Evolutionary conservation across 2,329 filamentous ascomycete genomes (phyloP).

Genomic region (Tolypocladium tundrense): DNA sequence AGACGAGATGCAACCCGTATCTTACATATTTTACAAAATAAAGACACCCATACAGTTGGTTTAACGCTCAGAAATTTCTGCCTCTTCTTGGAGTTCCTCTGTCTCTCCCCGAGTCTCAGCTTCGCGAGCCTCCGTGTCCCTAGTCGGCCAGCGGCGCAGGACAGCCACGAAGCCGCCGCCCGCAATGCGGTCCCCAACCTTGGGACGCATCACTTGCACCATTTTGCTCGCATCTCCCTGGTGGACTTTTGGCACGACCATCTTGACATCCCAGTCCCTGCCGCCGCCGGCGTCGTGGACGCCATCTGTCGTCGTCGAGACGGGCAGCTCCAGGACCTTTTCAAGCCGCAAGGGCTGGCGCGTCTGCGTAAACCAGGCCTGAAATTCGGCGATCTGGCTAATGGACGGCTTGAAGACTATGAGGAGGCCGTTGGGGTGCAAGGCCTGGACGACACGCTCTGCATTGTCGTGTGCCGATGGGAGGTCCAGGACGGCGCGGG

Average conservation of each 20-base stretch:
- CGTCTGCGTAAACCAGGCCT: conserved; percentile 34
- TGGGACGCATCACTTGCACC: conserved; percentile 30
- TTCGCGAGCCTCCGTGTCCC: background rate
- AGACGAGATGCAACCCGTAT: background rate
- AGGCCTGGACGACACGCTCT: conserved; percentile 38
- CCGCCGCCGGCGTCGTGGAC: conserved; percentile 40
- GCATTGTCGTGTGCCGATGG: conserved; percentile 46
- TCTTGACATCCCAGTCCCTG: conserved; percentile 53
- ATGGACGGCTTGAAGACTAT: conserved; percentile 68
- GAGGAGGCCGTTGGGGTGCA: conserved; percentile 55
- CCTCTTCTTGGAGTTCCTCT: background rate
- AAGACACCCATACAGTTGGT: background rate
- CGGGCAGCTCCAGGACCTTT: conserved; percentile 47
- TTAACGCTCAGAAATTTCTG: background rate
- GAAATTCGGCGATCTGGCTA: conserved; percentile 62
- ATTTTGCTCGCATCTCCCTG: conserved; percentile 9
- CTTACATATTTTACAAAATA: background rate
- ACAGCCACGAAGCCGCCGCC: conserved; percentile 32
- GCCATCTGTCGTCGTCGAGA: conserved; percentile 25
- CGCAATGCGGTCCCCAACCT: conserved; percentile 27
- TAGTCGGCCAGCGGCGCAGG: conserved; percentile 21
- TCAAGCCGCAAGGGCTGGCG: conserved; percentile 46
- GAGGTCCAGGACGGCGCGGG: conserved; percentile 64
- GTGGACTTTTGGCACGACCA: conserved; percentile 22
- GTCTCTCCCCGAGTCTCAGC: background rate